Base-by-base conservation (phyloP, 2,329 filamentous ascomycete genomes). In the Arthroderma sp. region DNA sequence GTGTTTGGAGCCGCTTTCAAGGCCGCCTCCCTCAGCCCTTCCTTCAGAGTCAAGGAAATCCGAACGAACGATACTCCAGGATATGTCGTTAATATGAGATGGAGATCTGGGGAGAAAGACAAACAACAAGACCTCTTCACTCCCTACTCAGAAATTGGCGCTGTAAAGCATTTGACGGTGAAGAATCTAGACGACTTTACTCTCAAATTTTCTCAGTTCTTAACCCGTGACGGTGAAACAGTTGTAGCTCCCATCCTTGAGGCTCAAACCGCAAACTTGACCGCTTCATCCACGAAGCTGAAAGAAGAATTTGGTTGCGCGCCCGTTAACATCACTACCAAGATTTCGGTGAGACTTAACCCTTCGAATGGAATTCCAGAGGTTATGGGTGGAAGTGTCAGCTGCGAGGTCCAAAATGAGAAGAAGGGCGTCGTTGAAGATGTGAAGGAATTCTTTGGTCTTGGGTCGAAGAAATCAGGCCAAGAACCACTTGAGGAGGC, bases 11-110 rank as follows among this genome's bases (percentile, higher is more conserved):
- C 93, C 57, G 91, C 87, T 28, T 97, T 98, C 79, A 88, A 91
- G 68, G 93, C 88, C 54, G 93, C 93, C 55, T 84, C 88, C 64
- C 79, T 98, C 59, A 96, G 89, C 73, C 90, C 91, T 41, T 91
- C 87, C 70, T 98, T 98, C 83, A 86, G 90, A 61, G 93, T 98
- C 68, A 98, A 97, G 79, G 93, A 97, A 68, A 98, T 98, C 63
- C 81, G 87, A 59, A 82, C 87, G 55, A 80, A 77, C n/a, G 93
- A 98, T 65, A 82, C 81, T 21, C 81, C 87, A 43, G 79, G 79
- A 44, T 96, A 93, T 69, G 77, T 84, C 1, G 80, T 86, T 28
- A 83, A 84, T 58, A 80, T 95, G 65, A 87, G 85, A 70, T 95
- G 88, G 81, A 81, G 76, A 38, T 78, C 81, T 58, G 83, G 86